Base-by-base conservation (phyloP, 2,329 filamentous ascomycete species). In the Blastomyces emzantsi region DNA sequence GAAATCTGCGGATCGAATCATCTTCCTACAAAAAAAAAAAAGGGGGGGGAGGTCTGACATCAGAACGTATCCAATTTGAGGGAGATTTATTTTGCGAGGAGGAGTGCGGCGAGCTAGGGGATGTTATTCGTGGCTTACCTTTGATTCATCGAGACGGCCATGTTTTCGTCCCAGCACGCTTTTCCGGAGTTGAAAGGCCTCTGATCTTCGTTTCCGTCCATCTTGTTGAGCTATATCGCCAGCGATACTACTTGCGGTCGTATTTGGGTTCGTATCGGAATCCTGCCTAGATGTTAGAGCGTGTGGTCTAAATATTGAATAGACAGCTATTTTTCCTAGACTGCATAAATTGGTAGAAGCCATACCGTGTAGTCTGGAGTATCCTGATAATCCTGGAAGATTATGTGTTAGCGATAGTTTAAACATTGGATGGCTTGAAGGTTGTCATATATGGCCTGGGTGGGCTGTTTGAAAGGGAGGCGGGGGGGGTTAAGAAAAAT, bases 141-240 rank as follows among this genome's bases (percentile, higher is more conserved):
- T 97, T 60, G 90, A 96, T 73, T 96, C 91, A 72, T 93, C 92
- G 8, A 99, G 78, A 62, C 88, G 85, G 72, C 96, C 91, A 73
- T 97, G 94, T 76, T 99, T 97, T 82, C 90, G 96, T 72, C 92
- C 92, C 71, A 97, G 89, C 66, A 97, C 90, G 75, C 88, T 96
- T 75, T 95, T 90, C 63, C 94, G 89, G 72, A 97, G 83, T 76
- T 95, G 89, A 68, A 92, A 91, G 64, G 88, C 92, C 73, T 97
- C 92, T 63, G 90, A 88, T 70, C 93, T 87, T 73, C 88, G 87
- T 80, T 89, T 95, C 61, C 92, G 87, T 39, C 91, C 92, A 79
- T 97, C 93, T 58, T 74, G 69, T 57, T 79, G 78, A 52, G 81
- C 73, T 54, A 79, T 77, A 69, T 97, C 93, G 62, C 92, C 93